Evolutionary conservation across 1,284 basidiomycete genomes (phyloP), one percentile per base, ranked within the genome.

Genomic region (Mycena citricolor): DNA sequence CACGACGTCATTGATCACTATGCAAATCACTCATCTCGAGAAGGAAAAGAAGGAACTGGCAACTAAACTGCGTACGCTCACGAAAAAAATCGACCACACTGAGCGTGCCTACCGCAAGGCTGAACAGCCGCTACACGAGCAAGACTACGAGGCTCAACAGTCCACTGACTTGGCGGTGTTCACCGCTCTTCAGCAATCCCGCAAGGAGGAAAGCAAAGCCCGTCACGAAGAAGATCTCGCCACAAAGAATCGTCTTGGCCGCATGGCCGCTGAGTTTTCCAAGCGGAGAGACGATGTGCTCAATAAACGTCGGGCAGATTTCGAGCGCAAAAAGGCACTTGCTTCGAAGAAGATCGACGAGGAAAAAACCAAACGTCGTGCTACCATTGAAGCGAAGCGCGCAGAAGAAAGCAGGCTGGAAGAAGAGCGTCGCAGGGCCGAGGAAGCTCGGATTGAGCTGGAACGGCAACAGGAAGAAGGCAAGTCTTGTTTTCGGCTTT

Each of bases 61-160:
- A 52, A 90, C 94, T 59, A 82, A 86, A 20, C 76, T 97, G 49
- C 86, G 93, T 26, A 81, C 94, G 54, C 79, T 90, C 42, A 68
- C 85, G 45, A 97, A 98, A 70, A 88, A 93, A 23, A 83, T 98
- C 59, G 95, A 99, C 62, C 94, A 99, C 67, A 67, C 91, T 61
- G 95, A 99, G 71, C 91, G 97, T 53, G 94, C 95, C 0, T 92
- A 89, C 72, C 87, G 95, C 55, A 92, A 93, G 68, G 94, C 94
- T 52, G 97, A 98, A 65, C 81, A 86, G 10, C 89, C 93, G 0
- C 74, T 98, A 13, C 78, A 98, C 31, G 77, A 77, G 2, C 73
- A 89, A 54, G 95, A 98, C 67, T 99, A 98, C 63, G 87, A 90
- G 49, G 66, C 75, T 2, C 95, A 99, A 64, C 90, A 94, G 63